Evolutionary conservation across 805 yeast genomes (phyloP), one percentile per base, ranked within the genome.

Genomic region (Pichia nanzhaoensis): DNA sequence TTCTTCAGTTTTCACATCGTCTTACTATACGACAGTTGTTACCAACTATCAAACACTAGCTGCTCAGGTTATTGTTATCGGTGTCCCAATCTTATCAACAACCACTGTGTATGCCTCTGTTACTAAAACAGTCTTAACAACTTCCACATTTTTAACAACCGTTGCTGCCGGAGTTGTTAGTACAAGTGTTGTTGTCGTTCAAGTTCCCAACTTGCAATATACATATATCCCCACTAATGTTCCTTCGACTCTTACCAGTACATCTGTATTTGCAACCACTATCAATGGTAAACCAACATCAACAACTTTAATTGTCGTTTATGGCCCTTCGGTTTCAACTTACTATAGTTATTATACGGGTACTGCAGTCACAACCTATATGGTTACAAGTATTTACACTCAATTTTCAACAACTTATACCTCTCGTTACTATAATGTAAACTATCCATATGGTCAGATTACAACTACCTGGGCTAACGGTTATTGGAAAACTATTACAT

Each of bases 261-360:
- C 46, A 3, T 37, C 41, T 8, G 37, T 37, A 3, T 31, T 37
- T 37, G 37, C 40, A n/a, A 42, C 46, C 5, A 22, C 35, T 8
- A 28, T 43, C n/a, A 7, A 10, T 1, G 41, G 41, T 30, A 32
- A 14, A 17, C 13, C 18, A 8, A 17, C 32, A 9, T 14, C 5
- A 8, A 37, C 46, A 13, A 37, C 46, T 1, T 33, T 19, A 18
- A 37, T 43, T 37, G 36, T 43, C 37, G 41, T 43, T 13, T 24
- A 20, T 32, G 46, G 46, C 19, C 46, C 46, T 4, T 32, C 41
- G 12, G 41, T 43, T 32, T 13, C 30, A 19, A 37, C 46, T 5
- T 12, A 19, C 9, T 37, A 41, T 19, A n/a, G 12, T n/a, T 42
- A 27, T n/a, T 19, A 35, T 16, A 36, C 35, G 18, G 40, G 45